Base-by-base conservation (phyloP, 495 filamentous ascomycete species). In the Astrothelium macrocarpum region DNA sequence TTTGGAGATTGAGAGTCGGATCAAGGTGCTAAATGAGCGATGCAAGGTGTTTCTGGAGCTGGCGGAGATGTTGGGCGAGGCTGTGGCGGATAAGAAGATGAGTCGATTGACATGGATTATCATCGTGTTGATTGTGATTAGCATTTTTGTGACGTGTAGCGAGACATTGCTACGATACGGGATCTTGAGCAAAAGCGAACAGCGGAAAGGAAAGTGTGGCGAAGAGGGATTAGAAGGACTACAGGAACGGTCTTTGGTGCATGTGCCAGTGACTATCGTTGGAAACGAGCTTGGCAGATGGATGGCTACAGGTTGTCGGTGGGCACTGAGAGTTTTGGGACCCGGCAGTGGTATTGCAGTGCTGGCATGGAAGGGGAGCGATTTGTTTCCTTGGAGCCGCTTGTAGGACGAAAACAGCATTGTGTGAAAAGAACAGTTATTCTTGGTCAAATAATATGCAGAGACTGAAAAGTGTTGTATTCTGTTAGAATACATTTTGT, bases 41-140 rank as follows among this genome's bases (percentile, higher is more conserved):
- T 99, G 95, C 70, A 83, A 88, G 32, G 94, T 99, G 34, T 99
- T 99, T 76, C 82, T 99, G 25, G 94, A 99, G 73, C 85, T 99
- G 12, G 90, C 95, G 28, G 91, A 96, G 75, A 97, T 99, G 34
- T 80, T 99, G 0, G 89, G 87, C 16, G 95, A 99, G 74, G 89
- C 85, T 4, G 91, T 96, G 59, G 89, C 89, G 32, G 92, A 97
- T 72, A 88, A 89, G 62, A 96, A 92, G 71, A 97, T 96, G 84
- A 95, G 90, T 67, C 80, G 84, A 26, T 82, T 97, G 73, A 99
- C 94, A 0, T 97, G 92, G 93, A 97, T 99, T 69, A 92, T 97
- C 71, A 99, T 99, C 68, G 79, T 95, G 34, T 81, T 99, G 11
- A 99, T 99, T 69, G 68, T 95, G 46, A 78, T 97, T 62, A 91